Base-by-base conservation (phyloP, 1,284 basidiomycete species). In the Amylostereum chailletii region DNA sequence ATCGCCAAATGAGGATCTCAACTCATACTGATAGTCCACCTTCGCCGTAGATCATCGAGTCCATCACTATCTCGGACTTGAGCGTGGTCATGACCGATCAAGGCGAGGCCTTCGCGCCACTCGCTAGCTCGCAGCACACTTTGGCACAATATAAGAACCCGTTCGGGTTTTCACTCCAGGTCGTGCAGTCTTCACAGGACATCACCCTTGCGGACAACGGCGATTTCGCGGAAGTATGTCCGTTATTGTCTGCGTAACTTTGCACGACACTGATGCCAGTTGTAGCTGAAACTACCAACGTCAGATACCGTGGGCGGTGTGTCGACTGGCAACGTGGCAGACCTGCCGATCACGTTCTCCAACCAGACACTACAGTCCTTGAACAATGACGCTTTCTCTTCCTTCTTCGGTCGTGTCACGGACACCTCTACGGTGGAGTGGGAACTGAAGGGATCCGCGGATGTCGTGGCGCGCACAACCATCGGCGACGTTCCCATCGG, bases 141-240 rank as follows among this genome's bases (percentile, higher is more conserved):
- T 55, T 83, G 3, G 86, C 84, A 10, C 68, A 72, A 52, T 87
- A 85, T 61, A 78, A 77, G 64, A 90, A 89, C 64, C 87, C 87
- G 1, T 89, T 90, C 64, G 81, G 79, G 7, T 90, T 90, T 67
- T 77, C 78, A 26, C 62, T 90, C 48, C 81, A 85, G 60, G 81
- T 84, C 37, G 63, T 84, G 27, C 69, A 77, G 58, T 68, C 78
- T 1, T 69, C 71, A 3, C 71, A 86, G 57, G 70, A 74, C 31
- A 76, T 86, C 54, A 71, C 70, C 26, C 62, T 89, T 41, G 69
- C 65, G 7, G 68, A 66, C 27, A 66, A 69, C 30, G 78, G 77
- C 3, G 66, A 79, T 50, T 72, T 79, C 33, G 86, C 83, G 31
- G 62, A 71, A 59, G 82, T 80, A 57, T 52, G 67, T 45, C 7